Base-by-base conservation (phyloP, 306 rosid species). In the Quercus agrifolia region DNA sequence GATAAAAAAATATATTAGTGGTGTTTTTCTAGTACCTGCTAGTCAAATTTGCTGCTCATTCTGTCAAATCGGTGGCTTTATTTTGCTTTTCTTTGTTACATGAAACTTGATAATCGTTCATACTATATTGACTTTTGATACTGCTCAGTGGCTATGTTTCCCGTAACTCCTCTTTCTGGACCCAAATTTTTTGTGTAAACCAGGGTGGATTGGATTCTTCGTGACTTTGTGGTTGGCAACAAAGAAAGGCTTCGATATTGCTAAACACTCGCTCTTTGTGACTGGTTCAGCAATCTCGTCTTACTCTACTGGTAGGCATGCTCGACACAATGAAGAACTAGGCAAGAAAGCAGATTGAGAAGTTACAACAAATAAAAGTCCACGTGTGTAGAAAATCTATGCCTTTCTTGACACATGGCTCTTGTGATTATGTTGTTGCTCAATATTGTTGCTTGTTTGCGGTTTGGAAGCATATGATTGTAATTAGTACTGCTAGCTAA, bases 181-280 rank as follows among this genome's bases (percentile, higher is more conserved):
- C 38, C 72, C 17, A 35, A 33, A 67, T 9, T 3, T 68, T 68
- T 31, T 61, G 6, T 71, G 30, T 67, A 75, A 67, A 3, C 30
- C 82, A 94, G 98, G 97, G 57, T 94, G 96, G 96, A 79, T 91
- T 78, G 97, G 91, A 80, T 91, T 92, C 87, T 86, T 90, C 58
- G 91, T 77, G 68, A 23, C 78, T 17, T 14, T 86, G 74, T 92
- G 93, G 94, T 81, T 92, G 81, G 94, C 85, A 76, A 71, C 80
- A 52, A 82, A 72, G 69, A 92, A 86, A 84, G 85, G 92, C 87
- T 54, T 87, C 18, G 87, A 83, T 30, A 70, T 94, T 20, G 98
- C 92, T 8, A 89, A 80, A 76, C 85, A 68, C 54, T 87, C 94
- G 0, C n/a, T 94, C 61, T 82, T 67, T 0, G 59, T 18, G 18